phyloP scores from a whole-genome alignment of 108 stramenopile species.

The Discostella pseudostelligera region DNA sequence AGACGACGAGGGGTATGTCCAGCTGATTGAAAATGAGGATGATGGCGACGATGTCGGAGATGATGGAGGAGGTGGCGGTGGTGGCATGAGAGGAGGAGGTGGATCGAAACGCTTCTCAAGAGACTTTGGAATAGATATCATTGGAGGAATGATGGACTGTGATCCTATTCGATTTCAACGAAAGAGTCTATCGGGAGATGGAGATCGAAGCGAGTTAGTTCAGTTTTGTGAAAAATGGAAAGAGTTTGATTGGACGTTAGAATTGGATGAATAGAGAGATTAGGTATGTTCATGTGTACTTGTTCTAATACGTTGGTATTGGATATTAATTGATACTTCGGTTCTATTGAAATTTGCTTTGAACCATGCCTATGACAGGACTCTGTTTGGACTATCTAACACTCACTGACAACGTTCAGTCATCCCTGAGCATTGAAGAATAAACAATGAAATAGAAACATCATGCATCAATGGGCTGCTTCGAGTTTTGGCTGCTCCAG shows the following conservation, averaged over 20 bases:
- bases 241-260: conserved; percentile 50
- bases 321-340: no score
- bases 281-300: no score
- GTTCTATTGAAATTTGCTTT: no score
- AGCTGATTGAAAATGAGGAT: conserved; percentile 63
- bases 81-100: conserved; percentile 17
- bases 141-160: conserved; percentile 74
- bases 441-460: no score
- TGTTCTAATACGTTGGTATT: no score
- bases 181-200: conserved; percentile 39
- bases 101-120: conserved; percentile 45
- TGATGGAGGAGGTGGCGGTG: conserved; percentile 17
- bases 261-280: conserved; percentile 33
- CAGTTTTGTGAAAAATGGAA: conserved; percentile 68
- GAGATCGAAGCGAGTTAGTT: conserved; percentile 49
- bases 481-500: no score
- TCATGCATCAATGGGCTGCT: no score
- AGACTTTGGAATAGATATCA: conserved; percentile 78
- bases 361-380: no score
- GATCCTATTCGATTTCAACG: conserved; percentile 76
- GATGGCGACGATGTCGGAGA: conserved; percentile 18
- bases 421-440: no score
- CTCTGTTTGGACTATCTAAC: no score
- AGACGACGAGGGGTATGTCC: conserved; percentile 51
- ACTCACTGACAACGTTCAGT: no score